phyloP scores from a whole-genome alignment of 1,284 basidiomycete species.

The Marasmius tenuissimus region DNA sequence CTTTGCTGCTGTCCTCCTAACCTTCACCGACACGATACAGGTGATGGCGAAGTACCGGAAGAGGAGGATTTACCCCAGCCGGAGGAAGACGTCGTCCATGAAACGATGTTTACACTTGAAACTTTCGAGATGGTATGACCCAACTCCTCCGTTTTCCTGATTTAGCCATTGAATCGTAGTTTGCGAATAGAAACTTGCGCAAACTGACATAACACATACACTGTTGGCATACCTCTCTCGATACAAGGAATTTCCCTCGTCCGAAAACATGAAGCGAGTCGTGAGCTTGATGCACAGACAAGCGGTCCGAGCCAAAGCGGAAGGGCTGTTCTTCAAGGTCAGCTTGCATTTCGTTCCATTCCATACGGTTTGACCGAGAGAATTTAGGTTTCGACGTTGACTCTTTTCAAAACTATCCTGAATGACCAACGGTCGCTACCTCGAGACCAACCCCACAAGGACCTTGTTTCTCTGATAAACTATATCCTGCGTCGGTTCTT shows the following conservation, averaged over 20 bases:
- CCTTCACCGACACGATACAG: slow-evolving; percentile 32
- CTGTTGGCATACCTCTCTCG: slow-evolving; percentile 78
- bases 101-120: slow-evolving; percentile 89
- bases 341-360: slow-evolving; percentile 15
- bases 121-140: slow-evolving; percentile 78
- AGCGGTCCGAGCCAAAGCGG: slow-evolving; percentile 84
- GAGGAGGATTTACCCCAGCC: slow-evolving; percentile 43
- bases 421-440: slow-evolving; percentile 77
- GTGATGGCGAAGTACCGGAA: slow-evolving; percentile 64
- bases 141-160: slow-evolving; percentile 6
- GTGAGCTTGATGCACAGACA: slow-evolving; percentile 88
- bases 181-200: slow-evolving; percentile 73
- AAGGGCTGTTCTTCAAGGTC: slow-evolving; percentile 92
- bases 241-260: slow-evolving; percentile 77
- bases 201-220: slow-evolving; percentile 80
- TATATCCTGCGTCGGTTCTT: slow-evolving; percentile 90
- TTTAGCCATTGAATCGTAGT: slow-evolving; percentile 19
- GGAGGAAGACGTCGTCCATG: slow-evolving; percentile 63
- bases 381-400: slow-evolving; percentile 77
- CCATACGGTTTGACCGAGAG: background rate
- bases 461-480: slow-evolving; percentile 80
- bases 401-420: slow-evolving; percentile 82
- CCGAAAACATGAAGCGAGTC: slow-evolving; percentile 84
- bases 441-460: slow-evolving; percentile 76
- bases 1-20: background rate